phyloP scores from a whole-genome alignment of 176 grass and related monocot species.

The Cenchrus fungigraminus region DNA sequence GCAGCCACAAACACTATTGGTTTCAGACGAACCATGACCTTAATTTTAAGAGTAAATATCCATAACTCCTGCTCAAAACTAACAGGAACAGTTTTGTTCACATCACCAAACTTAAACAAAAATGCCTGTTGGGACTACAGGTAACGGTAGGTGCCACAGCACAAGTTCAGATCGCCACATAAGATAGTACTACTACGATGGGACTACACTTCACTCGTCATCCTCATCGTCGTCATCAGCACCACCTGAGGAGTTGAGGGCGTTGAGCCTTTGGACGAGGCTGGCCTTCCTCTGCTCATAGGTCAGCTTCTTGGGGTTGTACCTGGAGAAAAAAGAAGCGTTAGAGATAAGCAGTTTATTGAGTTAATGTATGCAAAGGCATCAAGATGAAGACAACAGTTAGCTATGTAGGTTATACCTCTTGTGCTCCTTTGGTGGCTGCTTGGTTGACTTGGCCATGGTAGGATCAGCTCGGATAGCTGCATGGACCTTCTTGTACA shows the following conservation, averaged over 20 bases:
- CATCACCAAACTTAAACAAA: constrained; percentile 51
- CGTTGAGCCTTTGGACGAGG: constrained; percentile 64
- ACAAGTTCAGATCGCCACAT: neutral
- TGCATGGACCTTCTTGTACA: constrained; percentile 95
- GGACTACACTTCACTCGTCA: constrained; percentile 57
- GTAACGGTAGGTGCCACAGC: constrained; percentile 18
- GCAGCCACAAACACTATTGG: no score
- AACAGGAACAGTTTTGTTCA: constrained; percentile 13
- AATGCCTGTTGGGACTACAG: constrained; percentile 37
- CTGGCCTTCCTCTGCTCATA: constrained; percentile 89
- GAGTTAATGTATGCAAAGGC: no score
- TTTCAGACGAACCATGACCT: neutral
- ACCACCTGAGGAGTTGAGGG: constrained; percentile 60
- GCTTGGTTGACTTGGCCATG: constrained; percentile 54
- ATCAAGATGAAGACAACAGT: neutral
- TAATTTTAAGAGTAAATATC: constrained; percentile 9
- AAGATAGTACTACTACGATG: constrained; percentile 23
- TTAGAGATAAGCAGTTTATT: neutral
- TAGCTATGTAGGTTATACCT: constrained; percentile 46
- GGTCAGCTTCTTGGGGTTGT: constrained; percentile 85
- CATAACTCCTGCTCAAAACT: constrained; percentile 36
- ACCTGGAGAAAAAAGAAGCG: constrained; percentile 29
- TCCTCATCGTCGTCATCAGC: constrained; percentile 62
- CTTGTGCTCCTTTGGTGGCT: constrained; percentile 67
- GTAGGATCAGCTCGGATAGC: constrained; percentile 71